These are phyloP conservation scores for Cyanidiococcus yangmingshanensis DNA, from an alignment of 23 red algal genomes.

Conservation along the genomic window DNA sequence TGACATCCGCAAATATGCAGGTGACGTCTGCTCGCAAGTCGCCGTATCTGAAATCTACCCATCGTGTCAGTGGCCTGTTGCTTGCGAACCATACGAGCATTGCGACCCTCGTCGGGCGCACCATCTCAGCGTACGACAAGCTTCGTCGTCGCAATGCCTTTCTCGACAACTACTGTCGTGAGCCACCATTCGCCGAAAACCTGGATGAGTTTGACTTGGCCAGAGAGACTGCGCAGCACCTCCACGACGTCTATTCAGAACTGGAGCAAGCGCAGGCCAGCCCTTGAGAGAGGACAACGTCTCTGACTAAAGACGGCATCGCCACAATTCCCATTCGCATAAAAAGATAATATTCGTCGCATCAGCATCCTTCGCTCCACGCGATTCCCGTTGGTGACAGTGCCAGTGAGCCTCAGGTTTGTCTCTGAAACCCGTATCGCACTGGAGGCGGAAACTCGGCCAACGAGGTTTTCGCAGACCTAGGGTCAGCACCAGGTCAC, in stretches of 20 bases:
- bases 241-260: conserved; percentile 15
- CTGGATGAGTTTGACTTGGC: conserved; percentile 90
- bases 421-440: too few species aligned
- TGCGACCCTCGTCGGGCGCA: conserved; percentile 45
- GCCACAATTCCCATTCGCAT: too few species aligned
- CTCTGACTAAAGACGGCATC: too few species aligned
- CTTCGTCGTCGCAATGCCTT: conserved; percentile 92
- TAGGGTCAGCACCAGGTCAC: too few species aligned
- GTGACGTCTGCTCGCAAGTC: conserved; percentile 64
- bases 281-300: too few species aligned
- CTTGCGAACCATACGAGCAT: conserved; percentile 96
- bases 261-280: not conserved
- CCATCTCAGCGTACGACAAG: conserved; percentile 82
- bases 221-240: conserved; percentile 34
- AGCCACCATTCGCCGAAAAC: conserved; percentile 47
- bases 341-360: too few species aligned
- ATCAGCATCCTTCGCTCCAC: too few species aligned
- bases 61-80: conserved; percentile 88
- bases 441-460: too few species aligned
- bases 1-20: conserved; percentile 76
- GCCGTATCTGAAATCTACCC: conserved; percentile 60
- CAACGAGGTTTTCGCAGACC: too few species aligned
- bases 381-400: too few species aligned
- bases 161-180: conserved; percentile 64
- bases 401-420: too few species aligned